Evolutionary conservation across 2,329 filamentous ascomycete genomes (phyloP).

Genomic region (Ophiosphaerella korrae): DNA sequence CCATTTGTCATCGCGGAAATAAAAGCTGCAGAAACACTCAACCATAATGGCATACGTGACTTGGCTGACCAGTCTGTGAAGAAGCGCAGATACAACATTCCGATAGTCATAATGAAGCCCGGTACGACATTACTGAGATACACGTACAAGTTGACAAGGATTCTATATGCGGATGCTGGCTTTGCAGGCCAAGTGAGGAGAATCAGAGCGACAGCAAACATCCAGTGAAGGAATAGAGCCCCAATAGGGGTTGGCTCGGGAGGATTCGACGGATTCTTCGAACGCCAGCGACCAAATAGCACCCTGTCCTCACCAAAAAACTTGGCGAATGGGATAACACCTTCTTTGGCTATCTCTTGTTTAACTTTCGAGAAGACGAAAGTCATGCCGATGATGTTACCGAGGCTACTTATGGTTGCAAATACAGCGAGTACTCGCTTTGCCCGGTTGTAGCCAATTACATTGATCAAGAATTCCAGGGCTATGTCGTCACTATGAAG

Average conservation of each 20-base stretch:
- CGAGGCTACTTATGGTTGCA: conserved; percentile 60
- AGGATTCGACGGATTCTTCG: not conserved
- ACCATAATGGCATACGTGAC: conserved; percentile 8
- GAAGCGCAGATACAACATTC: conserved; percentile 17
- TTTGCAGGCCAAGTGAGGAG: conserved; percentile 11
- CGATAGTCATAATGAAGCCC: conserved; percentile 15
- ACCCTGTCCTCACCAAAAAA: conserved; percentile 22
- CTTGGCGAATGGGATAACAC: conserved; percentile 21
- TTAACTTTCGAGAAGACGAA: conserved; percentile 57
- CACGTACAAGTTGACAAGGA: conserved; percentile 17
- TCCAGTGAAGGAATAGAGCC: conserved; percentile 25
- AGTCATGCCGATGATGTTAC: conserved; percentile 63
- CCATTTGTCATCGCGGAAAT: conserved; percentile 10
- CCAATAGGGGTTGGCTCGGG: conserved; percentile 21
- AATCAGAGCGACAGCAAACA: conserved; percentile 20
- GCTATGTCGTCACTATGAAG: conserved; percentile 12
- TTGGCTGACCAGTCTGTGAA: conserved; percentile 13
- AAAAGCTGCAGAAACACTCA: conserved; percentile 12
- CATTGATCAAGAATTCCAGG: conserved; percentile 17
- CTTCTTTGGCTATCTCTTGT: conserved; percentile 62
- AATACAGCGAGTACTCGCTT: conserved; percentile 55
- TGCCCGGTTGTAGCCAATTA: conserved; percentile 40
- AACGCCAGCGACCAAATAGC: conserved; percentile 8
- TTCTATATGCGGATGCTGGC: conserved; percentile 17
- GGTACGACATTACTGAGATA: conserved; percentile 16